These are phyloP conservation scores for Yamadazyma songkhlaensis DNA, from an alignment of 1,139 yeast genomes.

Conservation along the genomic window DNA sequence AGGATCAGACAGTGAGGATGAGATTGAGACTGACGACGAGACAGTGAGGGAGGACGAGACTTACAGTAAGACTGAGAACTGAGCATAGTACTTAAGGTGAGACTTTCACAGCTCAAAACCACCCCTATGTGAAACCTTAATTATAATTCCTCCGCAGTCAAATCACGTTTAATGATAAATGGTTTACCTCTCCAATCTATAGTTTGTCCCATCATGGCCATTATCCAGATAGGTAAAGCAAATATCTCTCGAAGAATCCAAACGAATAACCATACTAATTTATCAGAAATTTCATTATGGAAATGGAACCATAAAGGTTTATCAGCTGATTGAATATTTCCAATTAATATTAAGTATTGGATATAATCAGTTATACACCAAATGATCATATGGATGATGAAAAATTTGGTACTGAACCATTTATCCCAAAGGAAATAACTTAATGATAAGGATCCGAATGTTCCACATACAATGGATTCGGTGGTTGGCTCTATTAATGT, in stretches of 20 bases:
- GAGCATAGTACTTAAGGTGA: no score
- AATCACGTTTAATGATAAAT: slow-evolving; percentile 67
- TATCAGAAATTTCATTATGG: slow-evolving; percentile 14
- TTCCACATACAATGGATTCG: slow-evolving; percentile 67
- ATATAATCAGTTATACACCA: slow-evolving; percentile 68
- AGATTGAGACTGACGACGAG: no score
- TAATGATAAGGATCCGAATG: slow-evolving; percentile 62
- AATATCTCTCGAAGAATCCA: slow-evolving; percentile 73
- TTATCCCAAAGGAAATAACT: slow-evolving; percentile 42
- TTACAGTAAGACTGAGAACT: no score
- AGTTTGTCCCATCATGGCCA: slow-evolving; percentile 74
- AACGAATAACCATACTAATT: slow-evolving; percentile 26
- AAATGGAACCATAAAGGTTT: slow-evolving; percentile 28
- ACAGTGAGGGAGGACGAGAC: no score
- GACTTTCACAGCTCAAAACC: no score
- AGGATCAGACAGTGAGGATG: no score
- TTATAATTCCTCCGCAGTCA: slow-evolving; percentile 67
- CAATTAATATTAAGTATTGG: slow-evolving; percentile 51
- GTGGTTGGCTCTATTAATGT: slow-evolving; percentile 87
- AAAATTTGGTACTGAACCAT: slow-evolving; percentile 33
- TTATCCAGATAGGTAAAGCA: slow-evolving; percentile 83
- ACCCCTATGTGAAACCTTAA: no score
- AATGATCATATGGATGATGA: slow-evolving; percentile 49
- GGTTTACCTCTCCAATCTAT: slow-evolving; percentile 85
- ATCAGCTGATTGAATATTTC: slow-evolving; percentile 19